Base-by-base conservation (phyloP, 2,329 filamentous ascomycete species). In the Penicillium sclerotigenum region DNA sequence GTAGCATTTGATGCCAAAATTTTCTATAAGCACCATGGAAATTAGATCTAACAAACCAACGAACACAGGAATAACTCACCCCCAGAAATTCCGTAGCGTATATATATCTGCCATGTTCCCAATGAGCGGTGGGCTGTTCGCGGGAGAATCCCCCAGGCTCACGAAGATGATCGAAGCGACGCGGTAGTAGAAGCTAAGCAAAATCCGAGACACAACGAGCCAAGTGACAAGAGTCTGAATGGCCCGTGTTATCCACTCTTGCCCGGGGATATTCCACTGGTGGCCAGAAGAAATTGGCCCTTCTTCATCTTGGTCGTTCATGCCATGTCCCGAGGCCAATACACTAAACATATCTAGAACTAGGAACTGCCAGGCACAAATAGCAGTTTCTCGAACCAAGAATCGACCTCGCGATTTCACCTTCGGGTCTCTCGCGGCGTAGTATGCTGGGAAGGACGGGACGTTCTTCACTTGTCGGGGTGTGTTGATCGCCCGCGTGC, bases 1-100 rank as follows among this genome's bases (percentile, higher is more conserved):
- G 67, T 28, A 69, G 52, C 14, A 65, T 37, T 40, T 71, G 68
- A 43, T 71, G 68, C 68, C 68, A 70, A 48, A 64, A 69, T 61
- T 65, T 69, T 3, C 68, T 69, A 26, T 3, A 1, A 45, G 3
- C 16, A 11, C 8, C 11, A 40, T 8, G 2, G 11, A n/a, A n/a
- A 34, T 28, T 34, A 41, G 16, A 38, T 24, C 9, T 2, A 13
- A 9, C n/a, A 11, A 18, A 4, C 20, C 3, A 33, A 4, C 14
- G 24, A 51, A 33, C 7, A 41, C 9, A 16, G 5, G 9, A 16
- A 1, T 2, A 5, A 63, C 66, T 58, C 43, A 70, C 68, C 68
- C 65, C 68, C 68, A 71, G 29, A 63, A 68, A 5, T 62, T 58
- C 13, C 66, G 61, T 16, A 70, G 8, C 5, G 67, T 68, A 40